A percentile compares a stretch with the other conserved stretches of the same genome.
Conservation (phyloP, 176 grass and related monocot genomes). For the Carex parvula region DNA sequence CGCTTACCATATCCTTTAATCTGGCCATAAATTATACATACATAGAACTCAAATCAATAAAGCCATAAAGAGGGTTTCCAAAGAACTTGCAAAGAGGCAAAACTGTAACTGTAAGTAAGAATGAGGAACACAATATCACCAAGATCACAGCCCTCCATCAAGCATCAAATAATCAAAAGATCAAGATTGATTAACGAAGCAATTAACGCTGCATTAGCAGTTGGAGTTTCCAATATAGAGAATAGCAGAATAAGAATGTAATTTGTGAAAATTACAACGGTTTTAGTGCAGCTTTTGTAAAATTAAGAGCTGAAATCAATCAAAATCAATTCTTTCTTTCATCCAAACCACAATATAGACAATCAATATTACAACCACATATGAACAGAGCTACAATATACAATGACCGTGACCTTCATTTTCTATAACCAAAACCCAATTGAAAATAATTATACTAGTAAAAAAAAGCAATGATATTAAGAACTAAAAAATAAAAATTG, state of each 20-base stretch:
- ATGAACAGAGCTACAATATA: conserved; percentile 51
- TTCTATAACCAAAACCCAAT: conserved; percentile 45
- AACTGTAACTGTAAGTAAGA: conserved; percentile 54
- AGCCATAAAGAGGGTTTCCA: neutral
- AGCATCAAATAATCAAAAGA: too few relatives aligned
- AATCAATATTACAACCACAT: conserved; percentile 39
- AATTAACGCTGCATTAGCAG: too few relatives aligned
- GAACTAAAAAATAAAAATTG: conserved; percentile 22
- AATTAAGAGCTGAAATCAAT: too few relatives aligned
- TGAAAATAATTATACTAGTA: conserved; percentile 35
- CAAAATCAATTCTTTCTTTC: too few relatives aligned
- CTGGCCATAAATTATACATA: neutral
- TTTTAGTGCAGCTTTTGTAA: too few relatives aligned
- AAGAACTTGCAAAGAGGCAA: conserved; percentile 33
- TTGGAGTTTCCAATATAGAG: too few relatives aligned
- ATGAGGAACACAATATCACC: too few relatives aligned
- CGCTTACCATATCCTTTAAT: neutral
- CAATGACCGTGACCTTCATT: conserved; percentile 50
- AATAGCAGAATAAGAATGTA: too few relatives aligned
- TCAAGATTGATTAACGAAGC: too few relatives aligned
- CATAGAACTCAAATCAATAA: neutral
- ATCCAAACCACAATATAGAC: conserved; percentile 15
- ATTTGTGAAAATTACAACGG: too few relatives aligned
- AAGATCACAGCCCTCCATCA: too few relatives aligned
- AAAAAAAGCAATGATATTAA: conserved; percentile 27